A percentile compares a stretch with the other conserved stretches of the same genome.
Conservation (phyloP, 2,329 filamentous ascomycete genomes). For the Venturiaceae sp. region DNA sequence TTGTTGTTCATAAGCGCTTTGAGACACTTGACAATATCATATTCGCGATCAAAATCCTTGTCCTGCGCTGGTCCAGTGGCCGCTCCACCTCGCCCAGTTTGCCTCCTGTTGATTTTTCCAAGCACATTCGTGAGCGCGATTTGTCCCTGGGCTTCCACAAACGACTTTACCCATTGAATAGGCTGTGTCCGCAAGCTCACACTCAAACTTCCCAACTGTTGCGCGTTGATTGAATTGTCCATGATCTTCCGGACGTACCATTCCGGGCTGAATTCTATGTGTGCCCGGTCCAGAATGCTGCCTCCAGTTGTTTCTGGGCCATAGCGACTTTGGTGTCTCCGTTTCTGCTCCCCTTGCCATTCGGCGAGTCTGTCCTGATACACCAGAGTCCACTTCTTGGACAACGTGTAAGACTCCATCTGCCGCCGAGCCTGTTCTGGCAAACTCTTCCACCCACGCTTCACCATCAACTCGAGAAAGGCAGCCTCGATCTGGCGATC, state of each 20-base stretch:
- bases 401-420: constrained; percentile 89
- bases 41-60: constrained; percentile 81
- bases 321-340: constrained; percentile 61
- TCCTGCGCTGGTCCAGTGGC: constrained; percentile 48
- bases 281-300: constrained; percentile 66
- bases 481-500: constrained; percentile 81
- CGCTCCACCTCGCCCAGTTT: constrained; percentile 58
- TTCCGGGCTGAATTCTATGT: constrained; percentile 92
- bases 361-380: constrained; percentile 92
- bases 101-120: constrained; percentile 83
- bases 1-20: constrained; percentile 99
- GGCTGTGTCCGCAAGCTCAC: constrained; percentile 94
- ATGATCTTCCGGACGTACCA: constrained; percentile 97
- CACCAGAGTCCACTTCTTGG: constrained; percentile 96
- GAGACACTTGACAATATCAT: constrained; percentile 94
- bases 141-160: constrained; percentile 95
- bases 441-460: constrained; percentile 93
- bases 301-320: constrained; percentile 60
- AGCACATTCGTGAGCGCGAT: constrained; percentile 91
- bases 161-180: constrained; percentile 91
- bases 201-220: constrained; percentile 84
- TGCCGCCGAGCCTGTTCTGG: constrained; percentile 90
- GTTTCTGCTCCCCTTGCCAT: constrained; percentile 88
- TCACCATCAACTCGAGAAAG: constrained; percentile 91
- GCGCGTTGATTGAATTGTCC: constrained; percentile 87